These are phyloP conservation scores for Aureobasidium sp. DNA, from an alignment of 2,329 filamentous ascomycete genomes.

Conservation along the genomic window DNA sequence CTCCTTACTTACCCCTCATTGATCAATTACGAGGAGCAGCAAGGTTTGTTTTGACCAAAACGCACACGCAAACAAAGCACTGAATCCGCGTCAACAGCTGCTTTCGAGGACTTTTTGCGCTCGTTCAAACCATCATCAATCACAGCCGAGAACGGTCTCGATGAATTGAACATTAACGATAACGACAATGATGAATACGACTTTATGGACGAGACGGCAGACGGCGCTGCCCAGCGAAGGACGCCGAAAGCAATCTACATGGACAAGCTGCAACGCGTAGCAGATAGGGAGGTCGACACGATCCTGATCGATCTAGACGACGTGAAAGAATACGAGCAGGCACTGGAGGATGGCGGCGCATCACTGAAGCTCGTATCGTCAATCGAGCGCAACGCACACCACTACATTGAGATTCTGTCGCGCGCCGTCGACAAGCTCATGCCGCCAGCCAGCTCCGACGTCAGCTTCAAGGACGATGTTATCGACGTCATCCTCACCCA, in stretches of 20 bases:
- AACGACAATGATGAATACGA: slow-evolving; percentile 86
- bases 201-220: slow-evolving; percentile 70
- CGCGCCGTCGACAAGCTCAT: slow-evolving; percentile 80
- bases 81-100: slow-evolving; percentile 44
- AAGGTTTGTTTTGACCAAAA: slow-evolving; percentile 48
- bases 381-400: slow-evolving; percentile 84
- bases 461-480: slow-evolving; percentile 96
- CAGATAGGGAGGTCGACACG: slow-evolving; percentile 69
- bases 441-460: slow-evolving; percentile 67
- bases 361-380: slow-evolving; percentile 65
- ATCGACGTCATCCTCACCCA: slow-evolving; percentile 95
- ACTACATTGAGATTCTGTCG: slow-evolving; percentile 89
- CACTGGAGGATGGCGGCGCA: slow-evolving; percentile 51
- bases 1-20: slow-evolving; percentile 69
- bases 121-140: slow-evolving; percentile 75
- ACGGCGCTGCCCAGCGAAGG: slow-evolving; percentile 37
- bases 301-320: slow-evolving; percentile 87
- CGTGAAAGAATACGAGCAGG: slow-evolving; percentile 70
- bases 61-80: slow-evolving; percentile 16
- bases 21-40: slow-evolving; percentile 82
- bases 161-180: slow-evolving; percentile 77
- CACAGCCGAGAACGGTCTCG: slow-evolving; percentile 70
- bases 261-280: slow-evolving; percentile 75
- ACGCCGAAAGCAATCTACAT: slow-evolving; percentile 72
- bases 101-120: slow-evolving; percentile 80